Conservation (phyloP, 202 grass and related monocot species). For the Musa balbisiana region DNA sequence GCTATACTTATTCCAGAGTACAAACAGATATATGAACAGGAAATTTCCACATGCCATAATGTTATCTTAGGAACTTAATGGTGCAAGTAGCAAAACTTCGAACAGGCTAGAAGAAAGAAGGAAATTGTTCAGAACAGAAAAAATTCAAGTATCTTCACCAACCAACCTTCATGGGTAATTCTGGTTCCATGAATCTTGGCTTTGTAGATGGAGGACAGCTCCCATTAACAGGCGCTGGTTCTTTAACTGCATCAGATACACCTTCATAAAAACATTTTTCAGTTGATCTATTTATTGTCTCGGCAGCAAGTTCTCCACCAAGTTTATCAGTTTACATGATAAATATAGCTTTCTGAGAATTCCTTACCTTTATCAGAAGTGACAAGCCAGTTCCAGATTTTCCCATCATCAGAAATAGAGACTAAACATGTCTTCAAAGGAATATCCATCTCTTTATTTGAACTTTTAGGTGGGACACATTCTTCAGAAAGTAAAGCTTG, state of each 20-base stretch:
- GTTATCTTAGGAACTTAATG: background rate
- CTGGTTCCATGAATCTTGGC: constrained; percentile 34
- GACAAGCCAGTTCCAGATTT: constrained; percentile 88
- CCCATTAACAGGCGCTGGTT: constrained; percentile 44
- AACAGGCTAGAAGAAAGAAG: background rate
- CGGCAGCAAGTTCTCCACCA: constrained; percentile 28
- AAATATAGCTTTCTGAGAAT: constrained; percentile 33
- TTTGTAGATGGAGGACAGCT: constrained; percentile 34
- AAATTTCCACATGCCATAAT: too few species aligned
- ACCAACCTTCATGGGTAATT: constrained; percentile 61
- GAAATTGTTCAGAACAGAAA: background rate
- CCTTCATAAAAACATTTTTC: constrained; percentile 41
- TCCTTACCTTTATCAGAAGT: constrained; percentile 50
- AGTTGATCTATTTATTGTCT: constrained; percentile 33
- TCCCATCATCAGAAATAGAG: constrained; percentile 88
- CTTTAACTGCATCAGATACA: constrained; percentile 43
- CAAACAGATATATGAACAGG: too few species aligned
- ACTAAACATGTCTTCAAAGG: constrained; percentile 47
- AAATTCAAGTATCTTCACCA: constrained; percentile 9
- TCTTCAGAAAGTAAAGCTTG: constrained; percentile 24
- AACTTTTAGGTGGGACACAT: constrained; percentile 26
- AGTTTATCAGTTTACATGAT: constrained; percentile 43
- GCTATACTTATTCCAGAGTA: too few species aligned
- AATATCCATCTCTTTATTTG: constrained; percentile 33
- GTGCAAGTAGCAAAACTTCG: background rate